phyloP scores from a whole-genome alignment of 306 rosid species.

The Inga oerstediana region DNA sequence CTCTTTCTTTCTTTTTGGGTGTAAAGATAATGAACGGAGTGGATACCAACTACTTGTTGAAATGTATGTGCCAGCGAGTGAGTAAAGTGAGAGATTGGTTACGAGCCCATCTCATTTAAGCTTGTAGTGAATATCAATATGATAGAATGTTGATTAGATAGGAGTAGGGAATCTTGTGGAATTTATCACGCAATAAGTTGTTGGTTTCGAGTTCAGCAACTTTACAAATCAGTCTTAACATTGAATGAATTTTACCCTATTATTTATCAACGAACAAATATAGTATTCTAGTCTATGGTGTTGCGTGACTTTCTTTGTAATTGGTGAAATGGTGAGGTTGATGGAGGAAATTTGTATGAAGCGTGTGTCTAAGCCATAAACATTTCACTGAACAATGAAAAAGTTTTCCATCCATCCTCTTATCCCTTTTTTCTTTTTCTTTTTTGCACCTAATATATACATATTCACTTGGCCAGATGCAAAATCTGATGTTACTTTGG shows the following conservation, averaged over 20 bases:
- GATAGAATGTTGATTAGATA: neutral
- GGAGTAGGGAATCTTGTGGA: slow-evolving; percentile 2
- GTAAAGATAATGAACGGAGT: neutral
- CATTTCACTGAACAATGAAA: neutral
- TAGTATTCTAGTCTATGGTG: neutral
- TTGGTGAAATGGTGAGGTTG: neutral
- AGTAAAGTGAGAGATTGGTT: neutral
- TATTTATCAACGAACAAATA: slow-evolving; percentile 1
- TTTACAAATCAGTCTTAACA: neutral
- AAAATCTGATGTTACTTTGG: slow-evolving; percentile 5
- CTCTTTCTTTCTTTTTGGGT: neutral
- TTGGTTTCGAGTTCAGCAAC: slow-evolving; percentile 5
- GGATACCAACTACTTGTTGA: neutral
- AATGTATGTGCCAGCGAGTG: neutral
- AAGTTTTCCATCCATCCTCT: neutral
- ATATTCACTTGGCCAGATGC: neutral
- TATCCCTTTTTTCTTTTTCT: neutral
- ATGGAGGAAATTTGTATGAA: neutral
- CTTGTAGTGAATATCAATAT: neutral
- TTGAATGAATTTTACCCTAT: neutral
- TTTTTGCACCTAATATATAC: neutral
- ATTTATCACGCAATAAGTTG: neutral
- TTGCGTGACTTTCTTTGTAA: neutral
- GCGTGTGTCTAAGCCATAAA: neutral
- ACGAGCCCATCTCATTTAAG: neutral